phyloP scores from a whole-genome alignment of 192 early-diverging fungal genomes.

The Coemansia sp. region DNA sequence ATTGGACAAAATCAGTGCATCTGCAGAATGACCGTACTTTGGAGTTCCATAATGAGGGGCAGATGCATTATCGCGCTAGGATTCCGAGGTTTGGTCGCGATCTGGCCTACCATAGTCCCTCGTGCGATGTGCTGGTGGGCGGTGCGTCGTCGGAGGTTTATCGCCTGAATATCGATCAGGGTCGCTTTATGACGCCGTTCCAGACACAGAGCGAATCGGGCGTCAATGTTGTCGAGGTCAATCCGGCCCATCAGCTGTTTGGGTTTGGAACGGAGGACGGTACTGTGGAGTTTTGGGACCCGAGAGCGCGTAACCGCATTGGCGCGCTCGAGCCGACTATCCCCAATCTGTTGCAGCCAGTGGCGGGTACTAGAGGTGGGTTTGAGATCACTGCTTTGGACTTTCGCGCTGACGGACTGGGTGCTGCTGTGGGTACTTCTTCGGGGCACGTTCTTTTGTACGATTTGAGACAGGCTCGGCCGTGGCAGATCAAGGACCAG shows the following conservation, averaged over 20 bases:
- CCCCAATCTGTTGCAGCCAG: slow-evolving; percentile 25
- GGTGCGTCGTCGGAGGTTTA: slow-evolving; percentile 85
- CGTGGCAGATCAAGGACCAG: slow-evolving; percentile 93
- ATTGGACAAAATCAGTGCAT: slow-evolving; percentile 96
- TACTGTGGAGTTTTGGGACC: slow-evolving; percentile 95
- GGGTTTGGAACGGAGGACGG: slow-evolving; percentile 90
- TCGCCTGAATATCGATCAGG: slow-evolving; percentile 90
- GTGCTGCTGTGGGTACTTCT: slow-evolving; percentile 84
- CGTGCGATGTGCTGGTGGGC: slow-evolving; percentile 86
- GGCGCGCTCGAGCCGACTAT: slow-evolving; percentile 69
- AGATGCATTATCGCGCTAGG: slow-evolving; percentile 89
- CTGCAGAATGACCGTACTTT: slow-evolving; percentile 89
- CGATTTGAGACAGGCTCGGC: slow-evolving; percentile 85
- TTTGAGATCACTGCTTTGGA: slow-evolving; percentile 74
- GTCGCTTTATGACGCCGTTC: slow-evolving; percentile 87
- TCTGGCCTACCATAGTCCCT: slow-evolving; percentile 87
- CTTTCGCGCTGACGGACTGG: slow-evolving; percentile 86
- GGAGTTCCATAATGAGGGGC: slow-evolving; percentile 95
- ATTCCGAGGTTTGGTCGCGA: slow-evolving; percentile 96
- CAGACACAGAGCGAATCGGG: slow-evolving; percentile 69
- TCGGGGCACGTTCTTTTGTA: slow-evolving; percentile 92
- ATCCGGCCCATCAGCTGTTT: slow-evolving; percentile 92
- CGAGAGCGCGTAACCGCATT: slow-evolving; percentile 73
- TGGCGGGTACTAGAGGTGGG: slow-evolving; percentile 23
- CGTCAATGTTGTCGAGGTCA: slow-evolving; percentile 74